Percentiles rank a stretch among this genome's conserved stretches.
Conservation (phyloP, 176 grass and related monocot species). For the Tillandsia leiboldiana region DNA sequence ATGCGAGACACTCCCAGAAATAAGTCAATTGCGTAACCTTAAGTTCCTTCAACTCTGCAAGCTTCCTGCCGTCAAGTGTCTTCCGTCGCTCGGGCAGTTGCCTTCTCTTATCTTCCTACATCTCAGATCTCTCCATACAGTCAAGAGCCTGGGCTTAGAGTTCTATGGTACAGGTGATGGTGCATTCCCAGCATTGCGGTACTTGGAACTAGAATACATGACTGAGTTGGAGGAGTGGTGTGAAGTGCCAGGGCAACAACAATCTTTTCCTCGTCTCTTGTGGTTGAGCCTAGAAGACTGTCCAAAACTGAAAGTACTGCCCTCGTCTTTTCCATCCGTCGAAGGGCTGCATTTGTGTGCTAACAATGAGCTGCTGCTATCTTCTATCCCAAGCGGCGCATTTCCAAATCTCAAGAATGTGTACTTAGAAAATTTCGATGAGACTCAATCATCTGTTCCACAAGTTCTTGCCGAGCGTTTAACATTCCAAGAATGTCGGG, state of each 20-base stretch:
- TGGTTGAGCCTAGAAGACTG: background rate
- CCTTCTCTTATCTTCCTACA: background rate
- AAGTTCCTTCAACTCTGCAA: background rate
- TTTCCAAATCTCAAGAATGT: slow-evolving; percentile 1
- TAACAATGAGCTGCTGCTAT: background rate
- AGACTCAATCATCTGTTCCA: too few species aligned
- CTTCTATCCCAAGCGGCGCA: background rate
- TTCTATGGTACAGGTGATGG: background rate
- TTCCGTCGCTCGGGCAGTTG: background rate
- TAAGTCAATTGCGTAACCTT: background rate
- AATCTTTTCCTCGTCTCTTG: background rate
- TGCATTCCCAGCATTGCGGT: background rate
- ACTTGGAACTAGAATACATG: background rate
- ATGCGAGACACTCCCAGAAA: background rate
- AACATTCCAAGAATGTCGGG: too few species aligned
- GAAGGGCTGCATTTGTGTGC: background rate
- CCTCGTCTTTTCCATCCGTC: background rate
- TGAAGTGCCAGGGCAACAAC: background rate
- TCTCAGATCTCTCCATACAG: background rate
- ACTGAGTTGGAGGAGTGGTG: background rate
- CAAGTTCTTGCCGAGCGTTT: too few species aligned
- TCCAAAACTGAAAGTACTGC: slow-evolving; percentile 6
- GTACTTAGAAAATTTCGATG: background rate
- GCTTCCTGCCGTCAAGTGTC: background rate
- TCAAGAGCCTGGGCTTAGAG: background rate